phyloP scores from a whole-genome alignment of 352 stramenopile species.

The Phytophthora sp. region DNA sequence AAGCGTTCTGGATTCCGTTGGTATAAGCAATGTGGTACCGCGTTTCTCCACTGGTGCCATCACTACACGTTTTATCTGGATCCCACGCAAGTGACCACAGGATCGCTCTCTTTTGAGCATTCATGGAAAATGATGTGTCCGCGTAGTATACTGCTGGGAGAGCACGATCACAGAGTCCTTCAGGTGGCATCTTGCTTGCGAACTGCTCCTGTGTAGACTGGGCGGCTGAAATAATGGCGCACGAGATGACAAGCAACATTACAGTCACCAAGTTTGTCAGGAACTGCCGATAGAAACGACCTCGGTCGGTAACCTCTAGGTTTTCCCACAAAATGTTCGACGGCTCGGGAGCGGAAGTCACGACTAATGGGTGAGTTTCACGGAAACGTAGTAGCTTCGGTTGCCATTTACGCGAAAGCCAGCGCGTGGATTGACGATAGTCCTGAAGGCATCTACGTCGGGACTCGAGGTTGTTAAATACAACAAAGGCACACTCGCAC shows the following conservation, averaged over 20 bases:
- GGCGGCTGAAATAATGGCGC: conserved; percentile 48
- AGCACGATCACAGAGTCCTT: conserved; percentile 40
- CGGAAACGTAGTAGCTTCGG: conserved; percentile 61
- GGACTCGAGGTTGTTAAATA: conserved; percentile 90
- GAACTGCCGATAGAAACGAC: conserved; percentile 67
- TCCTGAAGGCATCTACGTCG: conserved; percentile 72
- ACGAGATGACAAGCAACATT: conserved; percentile 47
- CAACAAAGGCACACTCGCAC: conserved; percentile 82
- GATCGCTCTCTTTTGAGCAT: conserved; percentile 11
- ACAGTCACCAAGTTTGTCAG: conserved; percentile 69
- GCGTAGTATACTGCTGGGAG: conserved; percentile 49
- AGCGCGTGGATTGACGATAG: conserved; percentile 63
- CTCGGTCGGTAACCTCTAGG: conserved; percentile 65
- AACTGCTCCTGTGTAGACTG: conserved; percentile 52
- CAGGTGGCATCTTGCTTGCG: conserved; percentile 37
- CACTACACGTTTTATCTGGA: conserved; percentile 15
- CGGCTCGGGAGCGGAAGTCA: conserved; percentile 66
- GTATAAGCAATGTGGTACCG: conserved; percentile 47
- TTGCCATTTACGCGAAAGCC: conserved; percentile 50
- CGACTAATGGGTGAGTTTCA: conserved; percentile 44
- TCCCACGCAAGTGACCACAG: conserved; percentile 41
- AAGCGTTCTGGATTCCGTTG: conserved; percentile 30
- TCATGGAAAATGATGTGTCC: conserved; percentile 20
- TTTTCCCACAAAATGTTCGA: conserved; percentile 90
- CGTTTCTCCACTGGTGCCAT: conserved; percentile 13